Conservation (phyloP, 2,329 filamentous ascomycete genomes). For the Nannizziopsis barbatae region DNA sequence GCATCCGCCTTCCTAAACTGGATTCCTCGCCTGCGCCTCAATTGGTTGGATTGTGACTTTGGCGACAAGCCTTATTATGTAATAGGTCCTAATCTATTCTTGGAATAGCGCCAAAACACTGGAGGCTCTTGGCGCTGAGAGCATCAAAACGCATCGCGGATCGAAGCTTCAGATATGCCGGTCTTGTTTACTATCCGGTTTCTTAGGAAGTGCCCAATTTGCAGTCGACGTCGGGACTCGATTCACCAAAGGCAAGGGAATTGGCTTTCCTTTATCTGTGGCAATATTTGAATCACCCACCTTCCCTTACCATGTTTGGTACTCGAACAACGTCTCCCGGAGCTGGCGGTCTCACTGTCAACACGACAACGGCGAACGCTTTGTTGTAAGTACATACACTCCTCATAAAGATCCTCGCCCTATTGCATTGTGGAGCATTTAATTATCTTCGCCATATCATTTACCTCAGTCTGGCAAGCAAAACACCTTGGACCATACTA, state of each 20-base stretch:
- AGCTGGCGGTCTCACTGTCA: slow-evolving; percentile 14
- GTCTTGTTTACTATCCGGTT: too few species aligned
- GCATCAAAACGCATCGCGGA: not conserved
- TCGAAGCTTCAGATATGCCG: too few species aligned
- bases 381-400: slow-evolving; percentile 15
- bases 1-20: too few species aligned
- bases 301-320: slow-evolving; percentile 13
- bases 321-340: slow-evolving; percentile 10
- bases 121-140: not conserved
- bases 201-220: too few species aligned
- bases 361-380: slow-evolving; percentile 16
- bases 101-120: not conserved
- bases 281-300: not conserved
- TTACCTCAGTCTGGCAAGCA: not conserved
- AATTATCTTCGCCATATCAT: too few species aligned
- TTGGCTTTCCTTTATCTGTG: not conserved
- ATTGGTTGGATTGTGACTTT: too few species aligned
- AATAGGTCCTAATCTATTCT: too few species aligned
- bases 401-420: too few species aligned
- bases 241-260: not conserved
- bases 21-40: too few species aligned
- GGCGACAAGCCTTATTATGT: too few species aligned
- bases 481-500: not conserved
- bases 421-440: too few species aligned
- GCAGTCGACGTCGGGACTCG: too few species aligned